Percentiles rank a stretch among this genome's conserved stretches.
These are phyloP conservation scores for Rhinocladiella similis DNA, from an alignment of 2,329 filamentous ascomycete genomes.

Conservation along the genomic window DNA sequence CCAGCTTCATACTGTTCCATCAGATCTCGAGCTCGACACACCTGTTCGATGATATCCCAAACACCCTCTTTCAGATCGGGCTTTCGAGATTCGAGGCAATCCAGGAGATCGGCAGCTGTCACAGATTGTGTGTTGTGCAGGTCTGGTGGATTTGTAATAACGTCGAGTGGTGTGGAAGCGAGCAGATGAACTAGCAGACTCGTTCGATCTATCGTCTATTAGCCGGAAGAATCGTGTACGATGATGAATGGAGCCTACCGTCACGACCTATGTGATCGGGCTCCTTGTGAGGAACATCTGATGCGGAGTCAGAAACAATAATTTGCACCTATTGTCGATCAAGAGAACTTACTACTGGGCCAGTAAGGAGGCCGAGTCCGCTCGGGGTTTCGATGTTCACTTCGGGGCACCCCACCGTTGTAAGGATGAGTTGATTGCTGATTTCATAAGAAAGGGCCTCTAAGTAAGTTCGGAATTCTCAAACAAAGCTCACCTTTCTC, in stretches of 20 bases:
- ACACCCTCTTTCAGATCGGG: conserved; percentile 22
- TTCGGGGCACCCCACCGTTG: conserved; percentile 45
- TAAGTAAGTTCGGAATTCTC: background rate
- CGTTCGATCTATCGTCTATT: conserved; percentile 28
- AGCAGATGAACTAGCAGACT: conserved; percentile 29
- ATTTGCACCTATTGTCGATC: background rate
- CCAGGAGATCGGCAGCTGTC: conserved; percentile 20
- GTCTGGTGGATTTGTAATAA: conserved; percentile 22
- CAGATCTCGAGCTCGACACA: conserved; percentile 22
- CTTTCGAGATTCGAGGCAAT: conserved; percentile 26
- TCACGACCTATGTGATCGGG: conserved; percentile 50
- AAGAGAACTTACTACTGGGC: conserved; percentile 20
- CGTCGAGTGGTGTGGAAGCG: conserved; percentile 24
- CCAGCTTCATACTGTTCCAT: conserved; percentile 27
- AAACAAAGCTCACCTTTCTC: conserved; percentile 34
- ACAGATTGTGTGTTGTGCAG: conserved; percentile 18
- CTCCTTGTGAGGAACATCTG: conserved; percentile 48
- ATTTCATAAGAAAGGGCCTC: background rate
- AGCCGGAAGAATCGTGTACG: background rate
- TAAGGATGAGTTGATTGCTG: conserved; percentile 49
- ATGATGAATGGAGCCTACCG: conserved; percentile 35
- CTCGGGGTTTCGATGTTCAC: conserved; percentile 42
- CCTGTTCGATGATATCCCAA: conserved; percentile 26
- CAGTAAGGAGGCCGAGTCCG: conserved; percentile 44
- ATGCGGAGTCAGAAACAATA: conserved; percentile 30